phyloP scores from a whole-genome alignment of 1,284 basidiomycete species.

The Thelephora terrestris region DNA sequence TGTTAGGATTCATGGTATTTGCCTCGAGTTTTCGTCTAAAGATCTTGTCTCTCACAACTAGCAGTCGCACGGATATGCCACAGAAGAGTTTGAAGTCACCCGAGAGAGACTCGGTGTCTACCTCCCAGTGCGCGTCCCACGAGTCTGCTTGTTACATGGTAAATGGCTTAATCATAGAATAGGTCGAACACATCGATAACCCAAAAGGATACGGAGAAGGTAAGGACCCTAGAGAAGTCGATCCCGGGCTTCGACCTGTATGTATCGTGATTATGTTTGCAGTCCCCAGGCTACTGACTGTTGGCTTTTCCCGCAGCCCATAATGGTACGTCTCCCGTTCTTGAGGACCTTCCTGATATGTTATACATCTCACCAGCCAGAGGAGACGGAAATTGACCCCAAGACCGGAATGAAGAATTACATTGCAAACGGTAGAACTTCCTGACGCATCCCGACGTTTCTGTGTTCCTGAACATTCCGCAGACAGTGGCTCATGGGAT shows the following conservation, averaged over 20 bases:
- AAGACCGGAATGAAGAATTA: conserved; percentile 94
- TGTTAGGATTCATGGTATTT: conserved; percentile 63
- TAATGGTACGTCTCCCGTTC: background rate
- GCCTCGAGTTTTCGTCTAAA: background rate
- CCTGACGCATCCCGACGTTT: background rate
- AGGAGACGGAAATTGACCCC: conserved; percentile 81
- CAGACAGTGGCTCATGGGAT: conserved; percentile 74
- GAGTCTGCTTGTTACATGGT: background rate
- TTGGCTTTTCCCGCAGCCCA: background rate
- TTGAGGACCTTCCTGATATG: no score
- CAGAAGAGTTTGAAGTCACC: conserved; percentile 86
- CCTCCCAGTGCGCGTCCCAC: background rate
- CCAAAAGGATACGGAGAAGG: conserved; percentile 83
- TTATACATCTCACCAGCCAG: conserved; percentile 35
- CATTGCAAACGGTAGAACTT: conserved; percentile 65
- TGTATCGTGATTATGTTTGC: conserved; percentile 22
- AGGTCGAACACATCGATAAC: conserved; percentile 86
- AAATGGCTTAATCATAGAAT: conserved; percentile 2
- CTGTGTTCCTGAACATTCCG: background rate
- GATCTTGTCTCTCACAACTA: conserved; percentile 3
- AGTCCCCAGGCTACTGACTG: background rate
- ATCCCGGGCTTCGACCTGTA: conserved; percentile 53
- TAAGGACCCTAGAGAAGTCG: conserved; percentile 55
- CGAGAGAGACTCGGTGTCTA: conserved; percentile 80
- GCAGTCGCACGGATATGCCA: conserved; percentile 78